Percentiles rank a stretch among this genome's conserved stretches.
phyloP scores from a whole-genome alignment of 2,329 filamentous ascomycete genomes.

The Claviceps sp. region DNA sequence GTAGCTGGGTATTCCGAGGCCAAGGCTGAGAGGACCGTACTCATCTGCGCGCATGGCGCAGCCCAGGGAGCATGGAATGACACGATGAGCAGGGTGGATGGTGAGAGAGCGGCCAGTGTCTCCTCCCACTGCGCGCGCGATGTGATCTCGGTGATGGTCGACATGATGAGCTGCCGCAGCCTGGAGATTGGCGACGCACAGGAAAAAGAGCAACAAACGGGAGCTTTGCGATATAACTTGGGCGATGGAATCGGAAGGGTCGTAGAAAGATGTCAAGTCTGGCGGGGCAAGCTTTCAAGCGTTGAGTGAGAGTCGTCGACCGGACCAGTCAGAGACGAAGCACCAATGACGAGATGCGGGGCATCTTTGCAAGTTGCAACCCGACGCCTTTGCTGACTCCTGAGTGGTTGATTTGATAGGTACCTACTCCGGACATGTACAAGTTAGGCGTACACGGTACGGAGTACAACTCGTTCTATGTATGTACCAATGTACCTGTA shows the following conservation, averaged over 20 bases:
- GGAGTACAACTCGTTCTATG: too few species aligned
- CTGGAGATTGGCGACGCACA: not conserved
- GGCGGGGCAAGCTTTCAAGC: constrained; percentile 8
- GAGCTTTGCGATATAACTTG: not conserved
- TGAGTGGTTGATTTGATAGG: too few species aligned
- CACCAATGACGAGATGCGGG: not conserved
- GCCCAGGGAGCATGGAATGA: constrained; percentile 98
- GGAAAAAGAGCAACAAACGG: too few species aligned
- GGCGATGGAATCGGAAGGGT: constrained; percentile 2
- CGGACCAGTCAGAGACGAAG: too few species aligned
- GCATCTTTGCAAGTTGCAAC: not conserved
- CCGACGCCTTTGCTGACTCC: too few species aligned
- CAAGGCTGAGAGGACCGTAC: constrained; percentile 69
- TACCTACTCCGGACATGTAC: too few species aligned
- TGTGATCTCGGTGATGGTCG: constrained; percentile 63
- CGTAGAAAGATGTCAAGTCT: constrained; percentile 5
- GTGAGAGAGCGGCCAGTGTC: constrained; percentile 50
- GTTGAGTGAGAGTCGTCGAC: not conserved
- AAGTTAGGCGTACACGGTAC: too few species aligned
- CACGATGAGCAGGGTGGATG: constrained; percentile 63
- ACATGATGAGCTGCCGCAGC: constrained; percentile 38
- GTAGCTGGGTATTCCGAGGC: constrained; percentile 70
- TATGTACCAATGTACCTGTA: too few species aligned
- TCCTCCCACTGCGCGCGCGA: constrained; percentile 60
- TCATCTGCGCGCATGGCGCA: constrained; percentile 90